phyloP scores from a whole-genome alignment of 805 yeast genomes.

The Candida pini region DNA sequence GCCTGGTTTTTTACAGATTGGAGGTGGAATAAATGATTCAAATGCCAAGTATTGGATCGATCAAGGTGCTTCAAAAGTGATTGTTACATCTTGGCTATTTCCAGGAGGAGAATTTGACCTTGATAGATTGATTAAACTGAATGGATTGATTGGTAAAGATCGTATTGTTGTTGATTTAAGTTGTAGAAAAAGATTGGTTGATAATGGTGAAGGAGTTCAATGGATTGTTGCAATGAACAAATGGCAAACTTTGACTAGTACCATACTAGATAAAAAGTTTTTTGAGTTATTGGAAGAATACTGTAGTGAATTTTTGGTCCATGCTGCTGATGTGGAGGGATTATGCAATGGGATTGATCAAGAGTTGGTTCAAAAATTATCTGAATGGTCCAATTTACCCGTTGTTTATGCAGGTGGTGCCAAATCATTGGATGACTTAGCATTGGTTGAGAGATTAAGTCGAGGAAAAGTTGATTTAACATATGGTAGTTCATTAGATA shows the following conservation, averaged over 20 bases:
- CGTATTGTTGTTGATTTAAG: conserved; percentile 84
- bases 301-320: conserved; percentile 85
- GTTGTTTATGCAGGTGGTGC: conserved; percentile 99
- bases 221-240: conserved; percentile 98
- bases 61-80: conserved; percentile 77
- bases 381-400: conserved; percentile 73
- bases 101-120: conserved; percentile 51
- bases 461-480: conserved; percentile 85
- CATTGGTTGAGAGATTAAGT: conserved; percentile 61
- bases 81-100: conserved; percentile 89
- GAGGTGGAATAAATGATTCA: conserved; percentile 79
- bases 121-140: conserved; percentile 47
- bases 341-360: conserved; percentile 89
- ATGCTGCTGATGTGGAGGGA: conserved; percentile 99
- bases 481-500: conserved; percentile 87
- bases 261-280: conserved; percentile 48
- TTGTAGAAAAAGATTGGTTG: conserved; percentile 47
- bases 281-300: conserved; percentile 51
- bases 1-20: conserved; percentile 75
- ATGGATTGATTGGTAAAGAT: conserved; percentile 53
- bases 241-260: conserved; percentile 87
- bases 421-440: conserved; percentile 61
- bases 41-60: conserved; percentile 81
- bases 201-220: conserved; percentile 24
- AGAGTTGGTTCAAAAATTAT: conserved; percentile 61